Base-by-base conservation (phyloP, 306 rosid genomes). In the Notholithocarpus densiflorus region DNA sequence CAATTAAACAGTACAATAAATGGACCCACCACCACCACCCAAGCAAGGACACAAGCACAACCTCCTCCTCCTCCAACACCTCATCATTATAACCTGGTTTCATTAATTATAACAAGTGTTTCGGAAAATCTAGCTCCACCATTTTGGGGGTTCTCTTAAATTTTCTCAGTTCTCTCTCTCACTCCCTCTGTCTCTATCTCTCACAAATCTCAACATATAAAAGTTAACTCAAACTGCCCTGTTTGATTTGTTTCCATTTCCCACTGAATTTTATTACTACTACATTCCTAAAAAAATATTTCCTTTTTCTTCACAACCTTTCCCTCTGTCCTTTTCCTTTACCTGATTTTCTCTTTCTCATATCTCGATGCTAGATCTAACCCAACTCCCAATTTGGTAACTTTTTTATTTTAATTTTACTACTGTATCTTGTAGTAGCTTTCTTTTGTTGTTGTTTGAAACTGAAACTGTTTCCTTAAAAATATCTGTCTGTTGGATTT, bases 281-380 rank as follows among this genome's bases (percentile, higher is more conserved):
- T 31, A 51, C 37, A 26, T 73, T 70, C 59, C 34, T 40, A 10
- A 74, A 27, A 34, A 6, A 40, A 40, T 2, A 40, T 29, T 76
- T 23, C 21, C 57, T 77, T 31, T 27, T 78, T 75, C 11, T 70
- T 17, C 48, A 31, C 59, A 55, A 31, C 68, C 51, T 13, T 18
- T 76, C 18, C 20, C 52, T 8, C 3, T 12, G 45, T 40, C 45
- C 45, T 40, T 40, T 40, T 40, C 45, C 45, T 40, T 40, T 78
- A 51, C 23, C 60, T 56, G 24, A 29, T 24, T 77, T 75, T 45
- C 51, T 71, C 62, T 64, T 52, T 40, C 12, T 77, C 57, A 45
- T 68, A 68, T 65, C 69, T 31, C 57, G 68, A 48, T 65, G 81
- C 79, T 56, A 79, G 88, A 85, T 85, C 87, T 57, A 48, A 20